phyloP scores from a whole-genome alignment of 495 filamentous ascomycete species.

The Tuber indicum region DNA sequence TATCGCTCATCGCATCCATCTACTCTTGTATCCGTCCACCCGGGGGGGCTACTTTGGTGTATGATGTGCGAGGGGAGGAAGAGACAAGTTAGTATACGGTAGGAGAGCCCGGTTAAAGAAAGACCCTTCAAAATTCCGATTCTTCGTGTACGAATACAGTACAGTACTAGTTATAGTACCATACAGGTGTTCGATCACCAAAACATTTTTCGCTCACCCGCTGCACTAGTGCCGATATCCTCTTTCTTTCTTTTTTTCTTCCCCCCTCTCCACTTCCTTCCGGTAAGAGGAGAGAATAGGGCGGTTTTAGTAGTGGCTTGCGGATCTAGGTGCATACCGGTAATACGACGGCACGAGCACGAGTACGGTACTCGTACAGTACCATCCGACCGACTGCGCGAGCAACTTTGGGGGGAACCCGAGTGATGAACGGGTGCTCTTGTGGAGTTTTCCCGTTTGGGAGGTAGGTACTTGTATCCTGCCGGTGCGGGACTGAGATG shows the following conservation, averaged over 20 bases:
- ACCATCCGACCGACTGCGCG: background rate
- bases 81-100: background rate
- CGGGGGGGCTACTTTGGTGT: background rate
- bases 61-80: background rate
- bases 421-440: background rate
- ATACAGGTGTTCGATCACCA: too few species aligned
- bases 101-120: too few species aligned
- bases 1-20: background rate
- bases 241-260: background rate
- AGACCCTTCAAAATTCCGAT: too few species aligned
- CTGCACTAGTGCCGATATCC: too few species aligned
- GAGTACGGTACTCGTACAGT: too few species aligned
- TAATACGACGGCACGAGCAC: too few species aligned
- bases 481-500: background rate
- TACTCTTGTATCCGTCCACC: too few species aligned
- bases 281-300: background rate
- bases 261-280: background rate
- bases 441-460: background rate
- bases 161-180: too few species aligned
- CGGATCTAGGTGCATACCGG: background rate
- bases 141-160: too few species aligned
- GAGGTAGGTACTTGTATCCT: background rate
- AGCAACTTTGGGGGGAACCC: background rate
- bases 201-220: too few species aligned
- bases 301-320: background rate